phyloP scores from a whole-genome alignment of 2,329 filamentous ascomycete species.

The Colletotrichum filicis region DNA sequence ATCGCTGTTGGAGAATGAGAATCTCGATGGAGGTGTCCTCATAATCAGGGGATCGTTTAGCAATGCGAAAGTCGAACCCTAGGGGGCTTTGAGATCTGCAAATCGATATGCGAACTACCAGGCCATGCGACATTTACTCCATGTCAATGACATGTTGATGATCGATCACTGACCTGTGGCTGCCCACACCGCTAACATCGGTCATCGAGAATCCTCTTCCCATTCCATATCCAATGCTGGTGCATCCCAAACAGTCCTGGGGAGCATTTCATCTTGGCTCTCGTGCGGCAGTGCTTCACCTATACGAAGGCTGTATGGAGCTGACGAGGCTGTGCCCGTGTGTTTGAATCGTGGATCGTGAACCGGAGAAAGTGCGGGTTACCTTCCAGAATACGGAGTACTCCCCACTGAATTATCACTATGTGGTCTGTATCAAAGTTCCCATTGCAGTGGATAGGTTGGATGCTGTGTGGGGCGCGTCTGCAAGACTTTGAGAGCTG shows the following conservation, averaged over 20 bases:
- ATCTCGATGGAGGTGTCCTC: neutral
- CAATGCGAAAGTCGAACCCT: neutral
- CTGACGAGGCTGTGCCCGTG: conserved; percentile 2
- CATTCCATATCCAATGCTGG: neutral
- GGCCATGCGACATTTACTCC: conserved; percentile 7
- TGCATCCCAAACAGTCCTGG: conserved; percentile 6
- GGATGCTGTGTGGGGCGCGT: neutral
- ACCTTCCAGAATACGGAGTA: no score
- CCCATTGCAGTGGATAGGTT: neutral
- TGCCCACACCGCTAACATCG: conserved; percentile 1
- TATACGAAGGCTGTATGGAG: conserved; percentile 25
- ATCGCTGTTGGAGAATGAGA: neutral
- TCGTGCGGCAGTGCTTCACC: conserved; percentile 11
- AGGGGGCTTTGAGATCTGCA: conserved; percentile 16
- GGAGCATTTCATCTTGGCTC: conserved; percentile 7
- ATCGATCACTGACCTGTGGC: neutral
- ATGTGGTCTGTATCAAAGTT: neutral
- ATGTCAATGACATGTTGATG: conserved; percentile 6
- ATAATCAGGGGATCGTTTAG: neutral
- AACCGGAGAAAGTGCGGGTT: neutral
- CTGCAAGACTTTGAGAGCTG: neutral
- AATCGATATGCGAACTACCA: conserved; percentile 2
- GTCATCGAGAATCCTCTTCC: conserved; percentile 8
- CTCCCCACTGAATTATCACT: neutral
- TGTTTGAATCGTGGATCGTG: conserved; percentile 9